phyloP scores from a whole-genome alignment of 257 asterid genomes.

The Osmanthus fragrans region DNA sequence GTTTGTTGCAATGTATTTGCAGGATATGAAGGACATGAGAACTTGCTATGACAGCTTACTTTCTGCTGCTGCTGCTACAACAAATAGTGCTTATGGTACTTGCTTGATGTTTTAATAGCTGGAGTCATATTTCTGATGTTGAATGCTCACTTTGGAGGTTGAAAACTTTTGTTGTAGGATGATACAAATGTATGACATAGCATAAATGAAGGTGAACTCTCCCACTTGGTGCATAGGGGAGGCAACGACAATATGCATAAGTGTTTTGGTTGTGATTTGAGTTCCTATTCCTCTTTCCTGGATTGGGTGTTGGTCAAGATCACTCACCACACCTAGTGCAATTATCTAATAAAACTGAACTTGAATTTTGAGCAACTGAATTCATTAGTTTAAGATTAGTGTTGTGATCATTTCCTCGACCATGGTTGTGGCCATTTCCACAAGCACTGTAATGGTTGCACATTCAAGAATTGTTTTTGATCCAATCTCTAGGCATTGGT shows the following conservation, averaged over 20 bases:
- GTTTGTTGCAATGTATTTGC: conserved; percentile 26
- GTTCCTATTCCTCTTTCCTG: background rate
- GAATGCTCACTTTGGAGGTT: conserved; percentile 10
- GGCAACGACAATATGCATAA: background rate
- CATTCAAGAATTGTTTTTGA: background rate
- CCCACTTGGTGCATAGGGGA: background rate
- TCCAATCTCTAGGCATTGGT: background rate
- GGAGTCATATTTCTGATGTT: conserved; percentile 12
- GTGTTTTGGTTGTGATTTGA: background rate
- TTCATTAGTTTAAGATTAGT: background rate
- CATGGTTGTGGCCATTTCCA: background rate
- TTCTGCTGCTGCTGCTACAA: conserved; percentile 95
- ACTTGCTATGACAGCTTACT: conserved; percentile 86
- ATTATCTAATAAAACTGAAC: background rate
- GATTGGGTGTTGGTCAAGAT: background rate
- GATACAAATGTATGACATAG: background rate
- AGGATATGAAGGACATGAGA: conserved; percentile 97
- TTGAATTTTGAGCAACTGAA: background rate
- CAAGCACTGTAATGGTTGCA: background rate
- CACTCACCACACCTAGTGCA: background rate
- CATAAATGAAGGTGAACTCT: background rate
- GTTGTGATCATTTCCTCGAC: background rate
- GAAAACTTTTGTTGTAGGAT: background rate
- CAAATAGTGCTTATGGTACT: conserved; percentile 90
- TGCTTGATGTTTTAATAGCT: conserved; percentile 11